phyloP scores from a whole-genome alignment of 1,284 basidiomycete species.

The Coriolopsis trogii region DNA sequence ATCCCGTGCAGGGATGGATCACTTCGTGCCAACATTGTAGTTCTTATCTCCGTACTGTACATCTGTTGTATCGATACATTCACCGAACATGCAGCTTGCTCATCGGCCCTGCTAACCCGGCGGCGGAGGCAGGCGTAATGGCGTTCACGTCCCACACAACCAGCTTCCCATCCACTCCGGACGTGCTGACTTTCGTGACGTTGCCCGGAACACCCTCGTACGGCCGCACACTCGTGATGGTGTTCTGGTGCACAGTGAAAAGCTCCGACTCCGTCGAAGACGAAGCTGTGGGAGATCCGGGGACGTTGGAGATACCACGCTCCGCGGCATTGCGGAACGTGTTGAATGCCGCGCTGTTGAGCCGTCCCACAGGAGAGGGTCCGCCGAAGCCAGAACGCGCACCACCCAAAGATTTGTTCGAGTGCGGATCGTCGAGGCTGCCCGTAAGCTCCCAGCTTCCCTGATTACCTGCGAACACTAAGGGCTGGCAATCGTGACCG shows the following conservation, averaged over 20 bases:
- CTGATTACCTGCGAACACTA: constrained; percentile 78
- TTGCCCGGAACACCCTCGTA: constrained; percentile 67
- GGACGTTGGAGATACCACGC: constrained; percentile 67
- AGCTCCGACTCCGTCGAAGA: constrained; percentile 68
- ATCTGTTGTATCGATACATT: constrained; percentile 26
- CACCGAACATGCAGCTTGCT: constrained; percentile 53
- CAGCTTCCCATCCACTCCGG: constrained; percentile 93
- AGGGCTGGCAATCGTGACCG: constrained; percentile 97
- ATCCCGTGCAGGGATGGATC: constrained; percentile 4
- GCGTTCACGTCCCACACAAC: constrained; percentile 87
- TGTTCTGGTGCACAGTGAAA: constrained; percentile 95
- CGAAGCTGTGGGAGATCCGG: constrained; percentile 41
- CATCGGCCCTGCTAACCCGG: constrained; percentile 37
- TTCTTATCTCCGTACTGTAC: constrained; percentile 12
- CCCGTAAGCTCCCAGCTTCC: constrained; percentile 77
- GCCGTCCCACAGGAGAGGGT: constrained; percentile 68
- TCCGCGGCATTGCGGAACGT: constrained; percentile 94
- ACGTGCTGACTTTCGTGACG: constrained; percentile 84
- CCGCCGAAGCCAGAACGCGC: constrained; percentile 38
- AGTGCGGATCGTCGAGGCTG: constrained; percentile 83
- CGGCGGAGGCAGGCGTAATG: constrained; percentile 39
- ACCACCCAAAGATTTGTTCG: constrained; percentile 49
- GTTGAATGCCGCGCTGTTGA: constrained; percentile 95
- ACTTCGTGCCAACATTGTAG: background rate
- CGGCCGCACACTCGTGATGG: constrained; percentile 88